Conservation (phyloP, 2,329 filamentous ascomycete species). For the Sporothrix mexicana region DNA sequence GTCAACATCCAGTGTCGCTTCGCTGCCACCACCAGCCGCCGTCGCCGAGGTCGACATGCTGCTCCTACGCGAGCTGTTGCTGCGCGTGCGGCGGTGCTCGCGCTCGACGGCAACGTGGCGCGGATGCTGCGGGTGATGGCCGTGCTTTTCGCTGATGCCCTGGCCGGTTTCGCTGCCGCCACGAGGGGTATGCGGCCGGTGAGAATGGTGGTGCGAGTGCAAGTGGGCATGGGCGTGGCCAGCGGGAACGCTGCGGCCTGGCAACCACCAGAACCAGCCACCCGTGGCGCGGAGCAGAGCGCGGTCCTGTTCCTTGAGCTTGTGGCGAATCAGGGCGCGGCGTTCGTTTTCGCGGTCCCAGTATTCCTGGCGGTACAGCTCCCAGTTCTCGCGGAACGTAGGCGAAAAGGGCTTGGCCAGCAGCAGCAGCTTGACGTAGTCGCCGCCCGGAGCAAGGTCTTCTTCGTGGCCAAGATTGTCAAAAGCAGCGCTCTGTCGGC, state of each 20-base stretch:
- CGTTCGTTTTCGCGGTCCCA: slow-evolving; percentile 97
- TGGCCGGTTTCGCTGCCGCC: slow-evolving; percentile 29
- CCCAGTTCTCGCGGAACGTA: slow-evolving; percentile 96
- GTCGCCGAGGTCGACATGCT: slow-evolving; percentile 48
- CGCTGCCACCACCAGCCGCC: slow-evolving; percentile 41
- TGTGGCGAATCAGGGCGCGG: slow-evolving; percentile 71
- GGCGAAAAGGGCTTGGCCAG: slow-evolving; percentile 94
- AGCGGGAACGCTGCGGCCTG: slow-evolving; percentile 59
- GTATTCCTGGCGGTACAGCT: slow-evolving; percentile 89
- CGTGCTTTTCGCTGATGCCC: slow-evolving; percentile 42
- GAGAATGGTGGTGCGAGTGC: background rate
- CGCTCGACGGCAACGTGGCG: slow-evolving; percentile 53
- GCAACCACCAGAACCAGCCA: slow-evolving; percentile 86
- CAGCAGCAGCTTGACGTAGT: slow-evolving; percentile 88
- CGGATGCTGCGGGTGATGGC: slow-evolving; percentile 49
- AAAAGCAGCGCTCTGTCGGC: slow-evolving; percentile 26
- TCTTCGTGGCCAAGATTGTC: slow-evolving; percentile 71
- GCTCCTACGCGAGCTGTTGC: slow-evolving; percentile 58
- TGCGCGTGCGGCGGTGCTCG: slow-evolving; percentile 57
- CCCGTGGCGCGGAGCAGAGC: slow-evolving; percentile 71
- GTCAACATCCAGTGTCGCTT: slow-evolving; percentile 50
- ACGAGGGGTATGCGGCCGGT: slow-evolving; percentile 33
- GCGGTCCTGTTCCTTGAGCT: slow-evolving; percentile 71
- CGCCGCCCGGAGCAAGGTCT: slow-evolving; percentile 86
- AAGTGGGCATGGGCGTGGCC: background rate